Evolutionary conservation across 352 stramenopile species (phyloP).

Genomic region (Phytophthora multivora): DNA sequence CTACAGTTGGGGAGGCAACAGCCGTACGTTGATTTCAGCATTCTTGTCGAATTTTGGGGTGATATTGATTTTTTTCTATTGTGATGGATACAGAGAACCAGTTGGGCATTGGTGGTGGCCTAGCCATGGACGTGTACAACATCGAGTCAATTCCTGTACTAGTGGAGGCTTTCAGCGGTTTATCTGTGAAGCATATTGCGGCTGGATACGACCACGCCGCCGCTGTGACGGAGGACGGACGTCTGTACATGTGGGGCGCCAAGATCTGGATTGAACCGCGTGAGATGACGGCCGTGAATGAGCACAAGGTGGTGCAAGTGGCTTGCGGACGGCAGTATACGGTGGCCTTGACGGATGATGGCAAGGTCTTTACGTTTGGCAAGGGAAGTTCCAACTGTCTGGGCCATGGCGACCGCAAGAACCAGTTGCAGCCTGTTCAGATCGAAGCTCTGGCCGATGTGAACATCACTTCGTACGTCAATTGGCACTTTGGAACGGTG

Average conservation of each 20-base stretch:
- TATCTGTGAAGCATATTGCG: conserved; percentile 85
- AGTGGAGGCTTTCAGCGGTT: conserved; percentile 73
- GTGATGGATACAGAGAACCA: conserved; percentile 73
- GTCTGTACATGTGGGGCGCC: conserved; percentile 84
- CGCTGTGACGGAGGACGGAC: conserved; percentile 76
- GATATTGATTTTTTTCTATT: background rate
- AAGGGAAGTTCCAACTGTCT: conserved; percentile 89
- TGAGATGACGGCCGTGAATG: conserved; percentile 81
- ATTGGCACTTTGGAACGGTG: background rate
- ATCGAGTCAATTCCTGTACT: conserved; percentile 93
- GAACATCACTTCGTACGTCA: conserved; percentile 67
- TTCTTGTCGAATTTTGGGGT: too few species aligned
- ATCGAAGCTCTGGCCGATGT: conserved; percentile 65
- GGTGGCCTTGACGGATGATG: conserved; percentile 69
- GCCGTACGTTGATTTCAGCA: conserved; percentile 57
- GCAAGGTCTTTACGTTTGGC: conserved; percentile 89
- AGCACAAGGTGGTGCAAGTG: conserved; percentile 80
- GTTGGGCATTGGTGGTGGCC: conserved; percentile 85
- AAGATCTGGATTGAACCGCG: conserved; percentile 94
- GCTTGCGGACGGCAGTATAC: conserved; percentile 88
- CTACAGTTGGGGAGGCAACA: conserved; percentile 93
- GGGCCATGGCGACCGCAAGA: conserved; percentile 88
- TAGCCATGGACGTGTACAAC: conserved; percentile 94
- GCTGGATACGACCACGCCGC: conserved; percentile 94
- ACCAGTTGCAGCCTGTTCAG: conserved; percentile 87